A percentile compares a stretch with the other conserved stretches of the same genome.
phyloP scores from a whole-genome alignment of 805 yeast genomes.

The Helenozyma rhizophorensis region DNA sequence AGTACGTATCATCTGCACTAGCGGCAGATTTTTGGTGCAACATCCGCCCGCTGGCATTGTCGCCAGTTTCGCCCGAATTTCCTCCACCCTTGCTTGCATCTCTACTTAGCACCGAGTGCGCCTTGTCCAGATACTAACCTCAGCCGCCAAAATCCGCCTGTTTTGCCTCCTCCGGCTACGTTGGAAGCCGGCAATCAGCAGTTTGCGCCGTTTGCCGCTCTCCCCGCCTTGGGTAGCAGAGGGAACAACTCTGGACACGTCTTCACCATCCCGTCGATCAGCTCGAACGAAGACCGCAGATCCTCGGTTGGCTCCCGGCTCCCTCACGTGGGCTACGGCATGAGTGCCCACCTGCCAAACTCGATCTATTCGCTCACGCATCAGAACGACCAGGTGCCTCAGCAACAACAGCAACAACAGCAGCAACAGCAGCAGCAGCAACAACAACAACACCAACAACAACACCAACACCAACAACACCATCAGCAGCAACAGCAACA shows the following conservation, averaged over 20 bases:
- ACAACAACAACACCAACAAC: conserved; percentile 10
- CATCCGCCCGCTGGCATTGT: too few relatives aligned
- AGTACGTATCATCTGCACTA: too few relatives aligned
- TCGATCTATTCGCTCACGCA: conserved; percentile 20
- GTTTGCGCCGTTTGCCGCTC: conserved; percentile 47
- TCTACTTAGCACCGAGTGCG: too few relatives aligned
- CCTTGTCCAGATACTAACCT: too few relatives aligned
- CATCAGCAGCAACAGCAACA: conserved; percentile 13
- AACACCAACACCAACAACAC: conserved; percentile 12
- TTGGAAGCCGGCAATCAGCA: conserved; percentile 47
- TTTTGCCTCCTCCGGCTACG: conserved; percentile 56
- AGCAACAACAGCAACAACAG: conserved; percentile 7
- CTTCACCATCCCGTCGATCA: conserved; percentile 47
- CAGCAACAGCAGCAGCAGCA: conserved; percentile 14
- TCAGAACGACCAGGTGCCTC: conserved; percentile 18
- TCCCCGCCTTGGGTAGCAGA: conserved; percentile 46
- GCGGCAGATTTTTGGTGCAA: too few relatives aligned
- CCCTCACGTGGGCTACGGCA: conserved; percentile 14
- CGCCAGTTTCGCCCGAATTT: too few relatives aligned
- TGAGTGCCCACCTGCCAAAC: conserved; percentile 14
- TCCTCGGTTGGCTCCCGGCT: conserved; percentile 8
- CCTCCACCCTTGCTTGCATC: too few relatives aligned
- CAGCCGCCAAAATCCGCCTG: conserved; percentile 58
- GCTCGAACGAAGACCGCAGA: conserved; percentile 27
- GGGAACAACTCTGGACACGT: conserved; percentile 38